Evolutionary conservation across 1,139 yeast species (phyloP), one percentile per base, ranked within the genome.

Genomic region (Nakaseomyces nivariensis): DNA sequence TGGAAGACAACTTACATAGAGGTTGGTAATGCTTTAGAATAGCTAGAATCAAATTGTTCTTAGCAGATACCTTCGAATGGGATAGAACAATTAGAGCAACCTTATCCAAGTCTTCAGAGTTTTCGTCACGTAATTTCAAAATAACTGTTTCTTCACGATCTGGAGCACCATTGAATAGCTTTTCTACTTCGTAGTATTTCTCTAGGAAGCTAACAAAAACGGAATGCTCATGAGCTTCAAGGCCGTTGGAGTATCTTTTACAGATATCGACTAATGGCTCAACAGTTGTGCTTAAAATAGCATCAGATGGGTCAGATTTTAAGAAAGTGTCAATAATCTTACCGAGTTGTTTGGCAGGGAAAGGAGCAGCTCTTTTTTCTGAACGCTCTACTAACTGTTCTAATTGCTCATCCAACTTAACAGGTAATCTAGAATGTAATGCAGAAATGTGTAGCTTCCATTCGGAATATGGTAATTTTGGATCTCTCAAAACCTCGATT

Each of bases 31-130:
- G 82, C 53, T 82, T 81, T 65, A 92, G 75, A 56, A 92, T 85
- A 29, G 96, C 96, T 62, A 87, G 75, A 48, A 92, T 76, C 66
- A 94, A 78, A 66, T 85, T 88, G 72, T 89, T 94, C 75, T 90
- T 92, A 45, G 97, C 89, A 52, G 94, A 85, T 37, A 90, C 94
- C 67, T 96, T 82, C 34, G 96, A 81, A 69, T 94, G 99, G 24
- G 97, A 89, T 64, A 90, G 76, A 32, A 84, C 88, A 51, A 78
- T 76, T 52, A 72, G 66, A 51, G 87, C 80, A 50, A 92, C 98
- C 64, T 78, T 79, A 49, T 76, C 73, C 66, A 90, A 77, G 56
- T 86, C 86, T 48, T 81, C 77, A 67, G 85, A 83, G 72, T 89
- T 76, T 68, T 85, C 92, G 60, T 92, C 97, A 70, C 98, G 84